These are phyloP conservation scores for Fusarium heterosporum DNA, from an alignment of 2,329 filamentous ascomycete genomes.

Conservation along the genomic window DNA sequence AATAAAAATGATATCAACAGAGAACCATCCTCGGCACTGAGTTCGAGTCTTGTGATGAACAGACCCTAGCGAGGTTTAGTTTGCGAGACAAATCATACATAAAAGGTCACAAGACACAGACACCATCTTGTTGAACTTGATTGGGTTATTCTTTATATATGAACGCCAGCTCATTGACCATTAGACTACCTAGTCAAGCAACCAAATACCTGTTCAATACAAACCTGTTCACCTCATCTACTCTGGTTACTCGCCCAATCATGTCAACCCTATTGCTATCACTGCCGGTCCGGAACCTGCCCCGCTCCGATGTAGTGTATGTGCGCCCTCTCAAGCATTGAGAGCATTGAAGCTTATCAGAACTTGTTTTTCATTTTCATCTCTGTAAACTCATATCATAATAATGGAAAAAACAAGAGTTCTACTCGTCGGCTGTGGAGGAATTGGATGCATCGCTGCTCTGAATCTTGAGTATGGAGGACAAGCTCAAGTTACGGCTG, in stretches of 20 bases:
- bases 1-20: background rate
- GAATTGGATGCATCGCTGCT: slow-evolving; percentile 43
- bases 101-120: slow-evolving; percentile 8
- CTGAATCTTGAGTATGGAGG: slow-evolving; percentile 42
- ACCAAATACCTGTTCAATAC: too few relatives aligned
- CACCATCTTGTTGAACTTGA: background rate
- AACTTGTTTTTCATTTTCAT: too few relatives aligned
- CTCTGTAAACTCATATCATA: background rate
- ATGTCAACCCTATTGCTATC: slow-evolving; percentile 3
- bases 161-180: too few relatives aligned
- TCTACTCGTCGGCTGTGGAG: slow-evolving; percentile 42
- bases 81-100: slow-evolving; percentile 24
- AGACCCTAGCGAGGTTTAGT: slow-evolving; percentile 22
- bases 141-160: background rate
- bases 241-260: slow-evolving; percentile 20
- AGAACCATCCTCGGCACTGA: slow-evolving; percentile 23
- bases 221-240: background rate
- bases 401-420: slow-evolving; percentile 35
- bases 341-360: too few relatives aligned
- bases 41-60: slow-evolving; percentile 32
- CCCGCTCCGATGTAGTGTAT: slow-evolving; percentile 16
- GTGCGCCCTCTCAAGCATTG: slow-evolving; percentile 28
- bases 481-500: slow-evolving; percentile 40
- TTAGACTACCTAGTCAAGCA: too few relatives aligned
- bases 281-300: slow-evolving; percentile 8